Percentiles rank a stretch among this genome's conserved stretches.
Conservation (phyloP, 1,284 basidiomycete genomes). For the Ganoderma meredithae region DNA sequence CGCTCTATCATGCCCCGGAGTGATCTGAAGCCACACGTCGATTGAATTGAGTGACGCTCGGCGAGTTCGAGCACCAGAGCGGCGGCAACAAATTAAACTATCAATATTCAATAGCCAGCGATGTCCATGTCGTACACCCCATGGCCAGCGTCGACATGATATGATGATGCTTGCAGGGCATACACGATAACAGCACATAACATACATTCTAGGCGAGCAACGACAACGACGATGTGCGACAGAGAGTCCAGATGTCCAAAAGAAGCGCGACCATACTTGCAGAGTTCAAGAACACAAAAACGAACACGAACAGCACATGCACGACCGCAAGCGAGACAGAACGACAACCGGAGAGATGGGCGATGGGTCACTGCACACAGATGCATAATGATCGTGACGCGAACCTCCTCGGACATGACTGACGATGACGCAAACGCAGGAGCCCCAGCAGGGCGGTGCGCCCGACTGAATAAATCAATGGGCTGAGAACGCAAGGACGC, state of each 20-base stretch:
- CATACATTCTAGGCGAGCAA: background rate
- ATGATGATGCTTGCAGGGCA: background rate
- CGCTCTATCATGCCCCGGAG: background rate
- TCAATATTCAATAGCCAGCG: background rate
- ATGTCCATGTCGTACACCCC: no score
- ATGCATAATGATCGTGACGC: no score
- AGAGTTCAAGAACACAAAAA: background rate
- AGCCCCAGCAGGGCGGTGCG: background rate
- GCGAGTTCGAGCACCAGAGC: background rate
- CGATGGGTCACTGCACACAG: no score
- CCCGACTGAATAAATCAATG: background rate
- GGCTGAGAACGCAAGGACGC: background rate
- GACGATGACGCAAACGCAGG: no score
- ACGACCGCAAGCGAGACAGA: constrained; percentile 1
- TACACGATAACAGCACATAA: background rate
- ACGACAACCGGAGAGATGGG: no score
- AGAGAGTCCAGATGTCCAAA: background rate
- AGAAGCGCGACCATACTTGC: background rate
- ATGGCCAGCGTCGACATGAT: background rate
- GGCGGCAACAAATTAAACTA: background rate
- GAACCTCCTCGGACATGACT: no score
- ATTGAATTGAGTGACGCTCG: background rate
- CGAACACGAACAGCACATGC: background rate
- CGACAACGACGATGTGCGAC: background rate
- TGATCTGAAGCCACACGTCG: background rate